A percentile compares a stretch with the other conserved stretches of the same genome.
phyloP scores from a whole-genome alignment of 139 green algal species.

The Coelastrella sp. region DNA sequence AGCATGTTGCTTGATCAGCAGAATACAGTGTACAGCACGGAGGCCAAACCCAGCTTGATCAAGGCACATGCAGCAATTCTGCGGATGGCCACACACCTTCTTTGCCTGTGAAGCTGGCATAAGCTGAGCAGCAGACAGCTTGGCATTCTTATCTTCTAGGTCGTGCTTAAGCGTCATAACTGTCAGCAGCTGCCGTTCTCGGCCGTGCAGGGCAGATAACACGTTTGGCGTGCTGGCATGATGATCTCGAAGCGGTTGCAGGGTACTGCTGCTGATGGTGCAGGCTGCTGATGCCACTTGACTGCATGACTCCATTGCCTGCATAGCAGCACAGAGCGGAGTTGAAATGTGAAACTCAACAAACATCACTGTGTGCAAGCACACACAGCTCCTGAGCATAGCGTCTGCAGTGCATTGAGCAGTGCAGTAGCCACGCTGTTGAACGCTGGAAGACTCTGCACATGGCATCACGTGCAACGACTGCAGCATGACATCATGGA shows the following conservation, averaged over 20 bases:
- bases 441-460: too few species aligned
- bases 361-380: background rate
- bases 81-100: background rate
- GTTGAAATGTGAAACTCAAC: background rate
- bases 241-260: conserved; percentile 46
- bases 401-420: too few species aligned
- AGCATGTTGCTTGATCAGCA: too few species aligned
- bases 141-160: conserved; percentile 20
- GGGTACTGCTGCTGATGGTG: background rate
- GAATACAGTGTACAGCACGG: too few species aligned
- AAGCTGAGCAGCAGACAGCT: conserved; percentile 36
- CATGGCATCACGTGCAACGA: too few species aligned
- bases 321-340: background rate
- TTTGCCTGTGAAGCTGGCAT: conserved; percentile 34
- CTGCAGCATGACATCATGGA: too few species aligned
- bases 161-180: conserved; percentile 35
- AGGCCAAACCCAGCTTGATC: too few species aligned
- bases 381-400: too few species aligned
- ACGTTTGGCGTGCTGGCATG: conserved; percentile 25
- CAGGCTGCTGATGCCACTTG: background rate
- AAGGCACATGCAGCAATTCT: too few species aligned
- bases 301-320: background rate
- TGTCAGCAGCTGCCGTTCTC: conserved; percentile 38
- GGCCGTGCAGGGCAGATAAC: conserved; percentile 18
- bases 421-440: too few species aligned